phyloP scores from a whole-genome alignment of 306 rosid species.

The Boehmeria nivea region DNA sequence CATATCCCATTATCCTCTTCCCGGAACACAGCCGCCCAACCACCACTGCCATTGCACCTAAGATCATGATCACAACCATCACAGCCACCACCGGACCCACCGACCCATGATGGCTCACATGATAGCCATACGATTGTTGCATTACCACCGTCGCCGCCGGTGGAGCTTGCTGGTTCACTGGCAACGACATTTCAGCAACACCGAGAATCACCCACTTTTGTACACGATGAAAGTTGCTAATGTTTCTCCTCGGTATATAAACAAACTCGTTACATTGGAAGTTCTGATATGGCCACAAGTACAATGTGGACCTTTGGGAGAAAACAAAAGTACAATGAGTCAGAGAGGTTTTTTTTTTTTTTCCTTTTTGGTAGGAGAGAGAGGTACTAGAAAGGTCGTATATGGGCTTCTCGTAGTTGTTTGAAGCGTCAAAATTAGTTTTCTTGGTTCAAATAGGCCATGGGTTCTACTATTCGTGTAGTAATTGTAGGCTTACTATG shows the following conservation, averaged over 20 bases:
- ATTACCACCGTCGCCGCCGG: conserved; percentile 7
- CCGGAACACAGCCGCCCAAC: conserved; percentile 30
- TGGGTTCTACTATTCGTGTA: too few species aligned
- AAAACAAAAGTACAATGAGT: too few species aligned
- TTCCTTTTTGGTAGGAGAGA: too few species aligned
- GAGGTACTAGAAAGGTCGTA: too few species aligned
- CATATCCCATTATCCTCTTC: conserved; percentile 48
- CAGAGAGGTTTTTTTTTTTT: too few species aligned
- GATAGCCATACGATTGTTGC: neutral
- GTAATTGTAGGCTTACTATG: neutral
- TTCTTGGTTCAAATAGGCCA: too few species aligned
- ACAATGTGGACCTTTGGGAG: too few species aligned
- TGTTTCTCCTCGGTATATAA: too few species aligned
- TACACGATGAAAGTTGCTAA: neutral
- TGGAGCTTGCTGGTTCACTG: conserved; percentile 21
- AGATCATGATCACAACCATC: conserved; percentile 21
- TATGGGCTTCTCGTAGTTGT: too few species aligned
- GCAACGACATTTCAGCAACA: conserved; percentile 22
- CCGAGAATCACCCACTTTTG: neutral
- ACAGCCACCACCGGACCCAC: conserved; percentile 28
- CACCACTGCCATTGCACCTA: conserved; percentile 25
- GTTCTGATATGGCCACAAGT: too few species aligned
- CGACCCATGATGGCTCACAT: conserved; percentile 18
- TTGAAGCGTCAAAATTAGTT: too few species aligned
- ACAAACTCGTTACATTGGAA: too few species aligned